These are phyloP conservation scores for Helminthosporium solani DNA, from an alignment of 2,329 filamentous ascomycete species.

Conservation along the genomic window DNA sequence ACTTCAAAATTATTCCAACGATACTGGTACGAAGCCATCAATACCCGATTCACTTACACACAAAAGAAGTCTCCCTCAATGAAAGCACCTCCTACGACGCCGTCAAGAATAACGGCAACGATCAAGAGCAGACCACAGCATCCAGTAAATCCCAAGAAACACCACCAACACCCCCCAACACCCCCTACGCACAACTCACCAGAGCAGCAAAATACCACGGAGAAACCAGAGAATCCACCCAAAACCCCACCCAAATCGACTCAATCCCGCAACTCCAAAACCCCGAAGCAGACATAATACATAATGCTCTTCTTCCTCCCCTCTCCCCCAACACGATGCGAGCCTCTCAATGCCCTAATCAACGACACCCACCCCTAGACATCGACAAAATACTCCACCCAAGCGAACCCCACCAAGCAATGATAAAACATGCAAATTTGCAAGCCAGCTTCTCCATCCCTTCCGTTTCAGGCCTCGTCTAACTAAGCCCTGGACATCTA, in stretches of 20 bases:
- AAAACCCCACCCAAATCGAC: not conserved
- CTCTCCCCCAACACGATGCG: conserved; percentile 23
- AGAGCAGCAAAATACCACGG: not conserved
- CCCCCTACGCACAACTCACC: not conserved
- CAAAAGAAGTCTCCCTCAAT: conserved; percentile 4
- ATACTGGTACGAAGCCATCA: conserved; percentile 10
- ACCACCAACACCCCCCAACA: not conserved
- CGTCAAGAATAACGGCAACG: not conserved
- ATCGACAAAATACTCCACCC: conserved; percentile 7
- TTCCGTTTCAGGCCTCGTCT: conserved; percentile 6
- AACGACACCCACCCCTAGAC: conserved; percentile 5
- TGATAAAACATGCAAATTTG: conserved; percentile 7
- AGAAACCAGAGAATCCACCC: conserved; percentile 1
- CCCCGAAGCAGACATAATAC: conserved; percentile 36
- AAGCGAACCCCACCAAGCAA: conserved; percentile 1
- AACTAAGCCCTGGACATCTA: conserved; percentile 10
- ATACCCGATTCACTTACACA: conserved; percentile 1
- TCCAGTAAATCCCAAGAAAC: not conserved
- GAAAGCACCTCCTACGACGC: not conserved
- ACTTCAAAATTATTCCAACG: conserved; percentile 6
- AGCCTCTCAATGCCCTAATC: conserved; percentile 15
- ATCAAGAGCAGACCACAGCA: conserved; percentile 2
- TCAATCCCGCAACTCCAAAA: conserved; percentile 31
- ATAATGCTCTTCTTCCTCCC: conserved; percentile 35
- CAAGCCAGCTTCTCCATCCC: conserved; percentile 6